Percentiles rank a stretch among this genome's conserved stretches.
These are phyloP conservation scores for Coniochaeta sp. DNA, from an alignment of 2,329 filamentous ascomycete species.

Conservation along the genomic window DNA sequence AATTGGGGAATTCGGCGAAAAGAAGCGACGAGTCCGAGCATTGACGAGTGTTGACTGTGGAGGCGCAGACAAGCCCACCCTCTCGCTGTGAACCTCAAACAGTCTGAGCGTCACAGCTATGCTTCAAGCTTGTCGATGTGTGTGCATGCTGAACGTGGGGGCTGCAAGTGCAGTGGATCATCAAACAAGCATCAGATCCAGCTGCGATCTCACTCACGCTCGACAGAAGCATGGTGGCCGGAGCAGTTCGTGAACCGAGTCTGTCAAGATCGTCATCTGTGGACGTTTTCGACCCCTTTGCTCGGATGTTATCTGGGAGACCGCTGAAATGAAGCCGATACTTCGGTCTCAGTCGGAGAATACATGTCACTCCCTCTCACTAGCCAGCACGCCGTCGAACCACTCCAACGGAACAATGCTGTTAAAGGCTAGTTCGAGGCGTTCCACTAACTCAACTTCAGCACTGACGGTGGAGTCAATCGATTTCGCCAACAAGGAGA, in stretches of 20 bases:
- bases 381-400: neutral
- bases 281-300: no score
- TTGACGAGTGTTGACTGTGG: neutral
- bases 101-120: neutral
- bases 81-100: neutral
- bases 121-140: neutral
- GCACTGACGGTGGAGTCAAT: neutral
- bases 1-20: neutral
- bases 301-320: no score
- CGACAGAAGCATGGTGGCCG: neutral
- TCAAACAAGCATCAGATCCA: neutral
- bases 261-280: no score
- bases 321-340: neutral
- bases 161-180: neutral
- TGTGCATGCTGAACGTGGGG: neutral
- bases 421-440: neutral
- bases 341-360: neutral
- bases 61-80: neutral
- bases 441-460: neutral
- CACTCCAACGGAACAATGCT: neutral
- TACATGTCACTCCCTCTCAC: no score
- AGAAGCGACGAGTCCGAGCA: no score
- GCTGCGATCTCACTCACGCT: neutral
- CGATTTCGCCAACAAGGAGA: neutral
- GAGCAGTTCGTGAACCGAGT: no score